A percentile compares a stretch with the other conserved stretches of the same genome.
These are phyloP conservation scores for Apiospora aurea DNA, from an alignment of 2,329 filamentous ascomycete species.

Conservation along the genomic window DNA sequence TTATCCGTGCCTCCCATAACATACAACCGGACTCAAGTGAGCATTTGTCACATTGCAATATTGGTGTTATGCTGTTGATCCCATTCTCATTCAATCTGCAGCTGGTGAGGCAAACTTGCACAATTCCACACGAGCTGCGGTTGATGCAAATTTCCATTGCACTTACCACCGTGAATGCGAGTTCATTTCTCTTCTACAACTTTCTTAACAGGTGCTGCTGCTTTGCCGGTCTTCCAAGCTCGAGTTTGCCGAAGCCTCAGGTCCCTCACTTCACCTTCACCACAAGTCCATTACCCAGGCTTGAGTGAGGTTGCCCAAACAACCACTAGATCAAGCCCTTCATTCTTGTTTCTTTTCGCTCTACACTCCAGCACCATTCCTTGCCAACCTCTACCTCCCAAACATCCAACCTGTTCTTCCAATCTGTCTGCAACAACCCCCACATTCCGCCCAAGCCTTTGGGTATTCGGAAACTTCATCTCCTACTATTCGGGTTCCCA, in stretches of 20 bases:
- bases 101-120: background rate
- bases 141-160: background rate
- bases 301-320: background rate
- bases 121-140: background rate
- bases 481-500: background rate
- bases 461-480: too few species aligned
- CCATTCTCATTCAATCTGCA: too few species aligned
- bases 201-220: background rate
- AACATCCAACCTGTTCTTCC: background rate
- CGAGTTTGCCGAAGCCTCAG: background rate
- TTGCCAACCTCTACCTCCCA: background rate
- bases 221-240: background rate
- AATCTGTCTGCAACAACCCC: background rate
- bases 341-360: background rate
- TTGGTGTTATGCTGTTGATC: too few species aligned
- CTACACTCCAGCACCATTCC: background rate
- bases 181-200: background rate
- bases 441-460: background rate
- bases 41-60: too few species aligned
- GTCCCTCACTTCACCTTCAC: background rate
- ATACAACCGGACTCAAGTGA: too few species aligned
- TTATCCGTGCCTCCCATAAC: too few species aligned
- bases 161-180: background rate
- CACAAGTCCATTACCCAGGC: background rate
- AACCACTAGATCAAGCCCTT: background rate